Base-by-base conservation (phyloP, 306 rosid species). In the Lupinus albus region DNA sequence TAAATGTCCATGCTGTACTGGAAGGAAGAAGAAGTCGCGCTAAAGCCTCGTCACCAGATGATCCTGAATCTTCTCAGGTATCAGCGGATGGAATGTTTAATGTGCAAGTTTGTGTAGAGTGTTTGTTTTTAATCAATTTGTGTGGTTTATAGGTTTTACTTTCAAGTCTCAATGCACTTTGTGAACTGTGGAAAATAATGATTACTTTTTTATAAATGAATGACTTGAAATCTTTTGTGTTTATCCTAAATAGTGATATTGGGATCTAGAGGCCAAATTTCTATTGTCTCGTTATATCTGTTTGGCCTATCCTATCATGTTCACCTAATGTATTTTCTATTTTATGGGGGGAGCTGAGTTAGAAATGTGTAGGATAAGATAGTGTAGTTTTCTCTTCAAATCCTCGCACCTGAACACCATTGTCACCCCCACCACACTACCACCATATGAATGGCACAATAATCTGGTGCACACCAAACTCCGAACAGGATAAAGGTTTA, bases 1-100 rank as follows among this genome's bases (percentile, higher is more conserved):
- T 93, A 46, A 93, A 93, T 84, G 99, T 90, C 48, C 97, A 90
- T 71, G 99, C 92, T 46, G 72, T 93, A 15, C 78, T 93, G 21
- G 97, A 93, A 8, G 96, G 76, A 51, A 82, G 95, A 79, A 76
- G 99, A 78, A 81, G 54, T 74, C 97, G 95, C n/a, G 95, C 92
- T 1, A 93, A 83, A 74, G 84, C 90, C 66, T 78, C 85, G 11
- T 50, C 88, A 8, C 59, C 87, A 0, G 84, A 87, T 62, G 92
- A 83, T 60, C 73, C 83, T 67, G 87, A 77, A 44, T 66, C 92
- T 49, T 78, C 84, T 78, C 91, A 81, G 84, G 96, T 89, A 64
- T 38, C 57, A 2, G 30, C 30, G 4, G 30, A 25, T 25, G 0
- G 30, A 25, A 25, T 25, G 30, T 0, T 25, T 25, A 25, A 25